phyloP scores from a whole-genome alignment of 768 basidiomycete species.

The Gloeopeniophorella convolvens region DNA sequence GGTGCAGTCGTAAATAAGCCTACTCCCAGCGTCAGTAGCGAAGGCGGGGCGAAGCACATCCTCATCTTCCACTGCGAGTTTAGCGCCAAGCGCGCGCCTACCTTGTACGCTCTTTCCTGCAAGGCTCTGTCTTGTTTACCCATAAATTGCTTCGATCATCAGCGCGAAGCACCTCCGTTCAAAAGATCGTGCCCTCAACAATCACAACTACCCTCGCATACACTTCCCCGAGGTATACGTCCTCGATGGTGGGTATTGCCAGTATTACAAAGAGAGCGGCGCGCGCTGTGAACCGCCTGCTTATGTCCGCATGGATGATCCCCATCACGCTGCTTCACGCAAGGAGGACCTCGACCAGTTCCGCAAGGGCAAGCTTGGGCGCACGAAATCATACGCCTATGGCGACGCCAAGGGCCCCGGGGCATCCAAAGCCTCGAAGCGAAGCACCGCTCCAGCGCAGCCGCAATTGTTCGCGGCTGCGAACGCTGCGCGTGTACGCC shows the following conservation, averaged over 20 bases:
- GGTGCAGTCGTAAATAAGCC: conserved; percentile 49
- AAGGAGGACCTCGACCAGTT: conserved; percentile 88
- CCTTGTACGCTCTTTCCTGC: conserved; percentile 62
- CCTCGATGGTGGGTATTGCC: conserved; percentile 92
- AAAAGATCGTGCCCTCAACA: conserved; percentile 84
- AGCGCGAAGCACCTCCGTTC: conserved; percentile 93
- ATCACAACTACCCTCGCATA: conserved; percentile 83
- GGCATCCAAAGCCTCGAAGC: conserved; percentile 44
- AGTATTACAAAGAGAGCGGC: conserved; percentile 68
- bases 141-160: background rate
- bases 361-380: conserved; percentile 79
- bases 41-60: conserved; percentile 67
- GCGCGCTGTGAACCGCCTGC: conserved; percentile 70
- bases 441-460: conserved; percentile 52
- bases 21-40: conserved; percentile 67
- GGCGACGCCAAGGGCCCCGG: conserved; percentile 53
- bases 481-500: conserved; percentile 58
- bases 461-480: conserved; percentile 59
- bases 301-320: conserved; percentile 96
- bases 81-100: conserved; percentile 90
- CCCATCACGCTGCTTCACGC: conserved; percentile 70
- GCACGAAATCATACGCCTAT: conserved; percentile 88
- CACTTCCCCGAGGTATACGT: conserved; percentile 97
- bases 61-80: conserved; percentile 98
- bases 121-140: background rate